Evolutionary conservation across 2,329 filamentous ascomycete species (phyloP).

Genomic region (Elsinoe arachidis): DNA sequence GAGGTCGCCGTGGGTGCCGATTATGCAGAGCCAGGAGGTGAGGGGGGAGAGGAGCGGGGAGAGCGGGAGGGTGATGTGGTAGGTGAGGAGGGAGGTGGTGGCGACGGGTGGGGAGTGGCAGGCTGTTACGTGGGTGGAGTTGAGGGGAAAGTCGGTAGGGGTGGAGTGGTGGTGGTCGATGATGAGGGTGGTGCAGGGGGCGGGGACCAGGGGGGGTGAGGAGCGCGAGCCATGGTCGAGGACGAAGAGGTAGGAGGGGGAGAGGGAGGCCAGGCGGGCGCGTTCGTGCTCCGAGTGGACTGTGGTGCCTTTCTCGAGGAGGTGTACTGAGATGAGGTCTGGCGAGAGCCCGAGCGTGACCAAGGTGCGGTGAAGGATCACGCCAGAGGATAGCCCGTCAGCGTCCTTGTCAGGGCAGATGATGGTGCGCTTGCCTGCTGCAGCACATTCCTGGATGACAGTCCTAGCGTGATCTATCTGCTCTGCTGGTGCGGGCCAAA

Average conservation of each 20-base stretch:
- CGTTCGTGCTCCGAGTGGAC: conserved; percentile 50
- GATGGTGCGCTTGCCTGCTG: conserved; percentile 43
- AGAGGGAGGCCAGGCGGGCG: conserved; percentile 40
- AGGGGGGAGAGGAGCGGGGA: conserved; percentile 41
- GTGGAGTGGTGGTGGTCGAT: conserved; percentile 56
- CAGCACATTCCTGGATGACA: conserved; percentile 51
- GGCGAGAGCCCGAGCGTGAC: conserved; percentile 48
- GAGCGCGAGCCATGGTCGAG: conserved; percentile 56
- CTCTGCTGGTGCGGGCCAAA: conserved; percentile 53
- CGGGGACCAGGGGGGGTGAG: conserved; percentile 46
- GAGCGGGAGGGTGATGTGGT: conserved; percentile 52
- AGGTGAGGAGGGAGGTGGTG: conserved; percentile 56
- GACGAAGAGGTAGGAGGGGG: conserved; percentile 52
- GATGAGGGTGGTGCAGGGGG: conserved; percentile 41
- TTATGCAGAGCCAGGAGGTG: conserved; percentile 54
- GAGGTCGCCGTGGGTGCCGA: conserved; percentile 60
- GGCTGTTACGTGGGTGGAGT: conserved; percentile 49
- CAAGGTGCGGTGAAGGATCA: conserved; percentile 54
- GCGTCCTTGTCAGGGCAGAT: conserved; percentile 63
- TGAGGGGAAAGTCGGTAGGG: conserved; percentile 50
- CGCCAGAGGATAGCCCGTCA: conserved; percentile 57
- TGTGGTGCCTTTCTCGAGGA: conserved; percentile 51
- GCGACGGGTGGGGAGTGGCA: conserved; percentile 57
- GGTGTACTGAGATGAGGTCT: conserved; percentile 48
- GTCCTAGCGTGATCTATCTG: conserved; percentile 48